Evolutionary conservation across 805 yeast genomes (phyloP), one percentile per base, ranked within the genome.

Genomic region (Teunomyces pallodes): DNA sequence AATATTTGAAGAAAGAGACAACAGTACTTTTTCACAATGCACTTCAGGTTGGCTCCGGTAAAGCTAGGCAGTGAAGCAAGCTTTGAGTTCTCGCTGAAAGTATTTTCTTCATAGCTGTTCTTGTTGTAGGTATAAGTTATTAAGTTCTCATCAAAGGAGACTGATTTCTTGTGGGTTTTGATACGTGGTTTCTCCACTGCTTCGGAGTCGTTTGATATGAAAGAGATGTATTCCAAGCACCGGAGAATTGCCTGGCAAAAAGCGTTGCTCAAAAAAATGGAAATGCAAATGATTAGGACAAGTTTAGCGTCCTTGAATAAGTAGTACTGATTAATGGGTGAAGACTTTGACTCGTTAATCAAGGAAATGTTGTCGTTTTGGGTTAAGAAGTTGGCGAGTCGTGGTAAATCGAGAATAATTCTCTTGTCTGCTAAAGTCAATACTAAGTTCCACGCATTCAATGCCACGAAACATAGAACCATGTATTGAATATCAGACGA

Each of bases 131-230:
- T 52, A 47, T 43, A 50, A 4, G 58, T 56, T 7, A 50, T 46
- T 20, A 54, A 40, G 20, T 51, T 49, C 20, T 51, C 54, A 33
- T 56, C 54, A 45, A 59, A 59, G n/a, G 55, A 50, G 5, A 59
- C 62, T 5, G 54, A 42, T 42, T 58, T 58, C 16, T 36, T 49
- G 44, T 45, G 55, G 40, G 28, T 33, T 43, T 39, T 50, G 6
- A 49, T 45, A 14, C 24, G 32, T 27, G 17, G 38, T 26, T 20
- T 30, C 27, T 40, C 38, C 9, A 30, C 36, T 14, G 26, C 16
- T 38, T 51, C 53, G 20, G 36, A 14, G 24, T 47, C 49, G 9
- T 39, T 46, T 8, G 46, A 39, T 7, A 53, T 33, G 38, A 52
- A 51, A 27, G 51, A 42, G 31, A 57, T 52, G 43, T 54, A 57